Conservation (phyloP, 1,139 yeast species). For the Geotrichum candidum region DNA sequence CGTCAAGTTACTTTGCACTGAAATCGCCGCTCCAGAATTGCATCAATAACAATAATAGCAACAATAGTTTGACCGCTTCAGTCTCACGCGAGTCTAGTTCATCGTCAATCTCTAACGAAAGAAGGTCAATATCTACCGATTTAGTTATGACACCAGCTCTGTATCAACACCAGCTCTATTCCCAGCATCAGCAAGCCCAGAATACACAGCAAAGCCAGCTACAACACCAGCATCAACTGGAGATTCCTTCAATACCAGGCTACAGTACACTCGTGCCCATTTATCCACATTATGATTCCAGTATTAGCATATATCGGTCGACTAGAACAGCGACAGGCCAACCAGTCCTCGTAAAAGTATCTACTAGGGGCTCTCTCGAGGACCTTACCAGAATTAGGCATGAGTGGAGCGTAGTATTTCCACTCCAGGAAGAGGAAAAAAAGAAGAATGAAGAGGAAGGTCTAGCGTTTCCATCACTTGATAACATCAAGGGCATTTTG, state of each 20-base stretch:
- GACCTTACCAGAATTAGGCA: constrained; percentile 29
- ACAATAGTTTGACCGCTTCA: not conserved
- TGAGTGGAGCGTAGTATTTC: constrained; percentile 28
- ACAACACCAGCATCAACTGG: not conserved
- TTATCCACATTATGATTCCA: constrained; percentile 25
- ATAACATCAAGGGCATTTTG: constrained; percentile 24
- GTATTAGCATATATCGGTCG: constrained; percentile 29
- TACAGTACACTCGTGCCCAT: constrained; percentile 25
- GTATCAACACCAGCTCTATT: not conserved
- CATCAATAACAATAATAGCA: not conserved
- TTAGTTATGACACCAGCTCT: not conserved
- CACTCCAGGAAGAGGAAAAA: constrained; percentile 6
- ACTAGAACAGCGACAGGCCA: constrained; percentile 18
- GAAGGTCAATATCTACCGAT: not conserved
- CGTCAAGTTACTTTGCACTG: constrained; percentile 2
- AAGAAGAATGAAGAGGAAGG: constrained; percentile 1
- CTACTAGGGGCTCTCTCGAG: constrained; percentile 27
- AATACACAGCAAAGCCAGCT: not conserved
- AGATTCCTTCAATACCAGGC: constrained; percentile 22
- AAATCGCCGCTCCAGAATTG: constrained; percentile 2
- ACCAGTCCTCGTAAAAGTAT: constrained; percentile 26
- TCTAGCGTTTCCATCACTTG: constrained; percentile 16
- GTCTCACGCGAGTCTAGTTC: constrained; percentile 4
- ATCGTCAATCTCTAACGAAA: not conserved
- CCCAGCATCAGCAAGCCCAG: constrained; percentile 1